Percentiles rank a stretch among this genome's conserved stretches.
These are phyloP conservation scores for Canariomyces notabilis DNA, from an alignment of 2,329 filamentous ascomycete genomes.

Conservation along the genomic window DNA sequence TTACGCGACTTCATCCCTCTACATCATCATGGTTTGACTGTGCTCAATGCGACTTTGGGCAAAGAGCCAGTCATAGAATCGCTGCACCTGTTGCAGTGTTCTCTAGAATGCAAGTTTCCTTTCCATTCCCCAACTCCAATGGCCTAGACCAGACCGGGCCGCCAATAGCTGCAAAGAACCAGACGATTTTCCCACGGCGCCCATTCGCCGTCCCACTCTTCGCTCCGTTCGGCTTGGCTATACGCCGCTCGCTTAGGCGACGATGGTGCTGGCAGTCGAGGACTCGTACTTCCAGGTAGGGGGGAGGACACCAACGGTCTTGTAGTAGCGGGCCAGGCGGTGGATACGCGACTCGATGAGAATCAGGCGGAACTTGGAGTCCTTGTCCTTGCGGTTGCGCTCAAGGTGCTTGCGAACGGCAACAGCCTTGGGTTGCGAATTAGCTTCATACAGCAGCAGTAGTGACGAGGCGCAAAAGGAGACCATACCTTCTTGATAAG, in stretches of 20 bases:
- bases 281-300: constrained; percentile 99
- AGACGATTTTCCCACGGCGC: constrained; percentile 3
- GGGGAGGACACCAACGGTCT: constrained; percentile 78
- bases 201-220: constrained; percentile 27
- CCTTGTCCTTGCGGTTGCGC: constrained; percentile 99
- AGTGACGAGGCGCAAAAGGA: background rate
- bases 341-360: constrained; percentile 99
- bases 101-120: constrained; percentile 26
- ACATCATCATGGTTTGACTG: constrained; percentile 2
- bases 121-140: constrained; percentile 27
- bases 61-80: constrained; percentile 5
- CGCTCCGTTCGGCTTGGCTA: constrained; percentile 13
- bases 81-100: constrained; percentile 17
- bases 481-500: constrained; percentile 94
- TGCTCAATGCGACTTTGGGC: constrained; percentile 8
- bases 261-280: constrained; percentile 89
- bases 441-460: background rate
- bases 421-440: constrained; percentile 59
- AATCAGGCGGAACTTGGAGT: constrained; percentile 99
- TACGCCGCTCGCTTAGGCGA: constrained; percentile 60
- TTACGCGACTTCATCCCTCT: constrained; percentile 9
- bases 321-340: constrained; percentile 97
- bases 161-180: constrained; percentile 19
- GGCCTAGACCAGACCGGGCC: constrained; percentile 6
- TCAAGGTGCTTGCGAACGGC: constrained; percentile 99